These are phyloP conservation scores for Lomentospora prolificans DNA, from an alignment of 2,329 filamentous ascomycete species.

Conservation along the genomic window DNA sequence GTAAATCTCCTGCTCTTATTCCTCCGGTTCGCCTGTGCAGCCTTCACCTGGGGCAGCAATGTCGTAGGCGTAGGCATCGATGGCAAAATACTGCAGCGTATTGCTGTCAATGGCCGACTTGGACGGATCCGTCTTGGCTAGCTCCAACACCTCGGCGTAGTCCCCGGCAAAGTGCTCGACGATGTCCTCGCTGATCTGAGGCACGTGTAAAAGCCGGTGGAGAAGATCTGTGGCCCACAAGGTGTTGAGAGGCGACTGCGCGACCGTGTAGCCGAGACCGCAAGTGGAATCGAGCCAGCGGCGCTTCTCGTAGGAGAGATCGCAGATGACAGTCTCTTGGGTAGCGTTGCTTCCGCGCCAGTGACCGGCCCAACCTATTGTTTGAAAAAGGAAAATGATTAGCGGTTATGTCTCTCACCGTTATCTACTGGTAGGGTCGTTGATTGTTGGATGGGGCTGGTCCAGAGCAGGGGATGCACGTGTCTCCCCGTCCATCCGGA, in stretches of 20 bases:
- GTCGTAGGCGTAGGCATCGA: constrained; percentile 57
- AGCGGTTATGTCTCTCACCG: not conserved
- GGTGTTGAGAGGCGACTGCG: constrained; percentile 42
- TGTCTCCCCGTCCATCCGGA: no score
- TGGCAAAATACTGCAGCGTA: constrained; percentile 57
- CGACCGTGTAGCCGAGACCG: constrained; percentile 51
- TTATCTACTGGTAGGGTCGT: no score
- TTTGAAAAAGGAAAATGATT: not conserved
- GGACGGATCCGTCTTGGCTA: constrained; percentile 37
- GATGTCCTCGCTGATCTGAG: constrained; percentile 45
- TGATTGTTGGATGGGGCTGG: no score
- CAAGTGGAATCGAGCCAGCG: constrained; percentile 50
- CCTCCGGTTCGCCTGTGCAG: constrained; percentile 37
- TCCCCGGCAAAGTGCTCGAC: constrained; percentile 54
- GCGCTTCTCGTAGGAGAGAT: constrained; percentile 48
- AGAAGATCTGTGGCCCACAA: constrained; percentile 60
- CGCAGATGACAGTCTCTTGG: constrained; percentile 60
- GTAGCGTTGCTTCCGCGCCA: constrained; percentile 57
- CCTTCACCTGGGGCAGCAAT: constrained; percentile 53
- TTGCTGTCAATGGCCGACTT: constrained; percentile 48
- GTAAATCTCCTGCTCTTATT: no score
- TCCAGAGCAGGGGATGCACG: not conserved
- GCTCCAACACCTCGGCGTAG: constrained; percentile 42
- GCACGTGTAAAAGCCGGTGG: constrained; percentile 56
- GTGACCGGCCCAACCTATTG: constrained; percentile 54